Conservation (phyloP, 164 flowering plant species). For the Santalum album region DNA sequence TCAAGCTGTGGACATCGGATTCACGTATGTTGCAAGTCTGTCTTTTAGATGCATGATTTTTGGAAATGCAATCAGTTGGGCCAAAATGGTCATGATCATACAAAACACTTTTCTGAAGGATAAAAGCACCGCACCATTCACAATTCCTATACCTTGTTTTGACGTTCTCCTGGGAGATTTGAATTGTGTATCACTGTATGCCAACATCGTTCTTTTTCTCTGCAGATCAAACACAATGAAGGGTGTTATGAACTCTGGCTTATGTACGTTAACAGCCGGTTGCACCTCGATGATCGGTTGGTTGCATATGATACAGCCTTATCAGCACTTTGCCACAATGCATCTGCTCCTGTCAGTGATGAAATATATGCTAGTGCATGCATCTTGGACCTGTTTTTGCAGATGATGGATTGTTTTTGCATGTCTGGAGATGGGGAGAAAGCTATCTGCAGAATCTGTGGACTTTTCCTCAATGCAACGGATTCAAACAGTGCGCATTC, state of each 20-base stretch:
- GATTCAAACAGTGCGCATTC: conserved; percentile 20
- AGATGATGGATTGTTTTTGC: conserved; percentile 59
- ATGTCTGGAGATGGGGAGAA: conserved; percentile 52
- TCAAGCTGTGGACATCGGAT: too few relatives aligned
- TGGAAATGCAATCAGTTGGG: too few relatives aligned
- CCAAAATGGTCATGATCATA: too few relatives aligned
- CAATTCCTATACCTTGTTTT: too few relatives aligned
- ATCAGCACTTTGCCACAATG: conserved; percentile 36
- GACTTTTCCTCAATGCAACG: conserved; percentile 20
- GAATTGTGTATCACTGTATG: too few relatives aligned
- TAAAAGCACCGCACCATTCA: too few relatives aligned
- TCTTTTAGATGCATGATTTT: too few relatives aligned
- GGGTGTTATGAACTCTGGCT: conserved; percentile 83
- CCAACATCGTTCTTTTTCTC: conserved; percentile 20
- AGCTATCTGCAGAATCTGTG: conserved; percentile 38
- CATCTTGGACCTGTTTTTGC: conserved; percentile 76
- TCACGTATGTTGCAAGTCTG: too few relatives aligned
- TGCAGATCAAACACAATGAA: conserved; percentile 56
- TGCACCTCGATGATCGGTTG: conserved; percentile 40
- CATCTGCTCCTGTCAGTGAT: conserved; percentile 28
- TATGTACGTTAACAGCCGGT: conserved; percentile 73
- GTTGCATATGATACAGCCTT: conserved; percentile 61
- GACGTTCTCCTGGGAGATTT: too few relatives aligned
- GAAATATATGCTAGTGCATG: conserved; percentile 43
- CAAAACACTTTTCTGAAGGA: too few relatives aligned